Evolutionary conservation across 2,329 filamentous ascomycete species (phyloP).

Genomic region (Akanthomyces muscarius): DNA sequence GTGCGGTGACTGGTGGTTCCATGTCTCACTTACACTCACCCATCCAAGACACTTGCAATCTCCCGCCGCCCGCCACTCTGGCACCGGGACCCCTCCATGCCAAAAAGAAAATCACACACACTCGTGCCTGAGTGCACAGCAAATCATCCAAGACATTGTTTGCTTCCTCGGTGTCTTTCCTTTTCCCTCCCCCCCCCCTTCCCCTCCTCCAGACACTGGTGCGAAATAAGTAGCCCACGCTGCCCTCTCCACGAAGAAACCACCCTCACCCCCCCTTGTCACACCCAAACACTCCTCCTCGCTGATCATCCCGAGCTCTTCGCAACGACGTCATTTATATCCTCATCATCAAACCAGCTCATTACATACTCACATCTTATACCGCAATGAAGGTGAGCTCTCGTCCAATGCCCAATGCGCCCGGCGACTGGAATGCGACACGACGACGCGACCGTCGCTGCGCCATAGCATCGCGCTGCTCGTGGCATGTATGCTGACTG

Average conservation of each 20-base stretch:
- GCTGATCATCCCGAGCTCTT: neutral
- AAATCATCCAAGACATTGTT: neutral
- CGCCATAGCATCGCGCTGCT: neutral
- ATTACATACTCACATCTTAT: too few relatives aligned
- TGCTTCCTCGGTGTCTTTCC: neutral
- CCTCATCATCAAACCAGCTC: too few relatives aligned
- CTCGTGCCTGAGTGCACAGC: neutral
- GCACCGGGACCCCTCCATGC: neutral
- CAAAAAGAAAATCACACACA: too few relatives aligned
- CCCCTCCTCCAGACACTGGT: too few relatives aligned
- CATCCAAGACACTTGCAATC: constrained; percentile 10
- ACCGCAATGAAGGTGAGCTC: constrained; percentile 15
- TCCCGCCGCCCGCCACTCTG: neutral
- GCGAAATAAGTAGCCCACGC: too few relatives aligned
- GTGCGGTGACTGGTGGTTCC: neutral
- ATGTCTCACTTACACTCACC: neutral
- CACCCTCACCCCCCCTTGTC: neutral
- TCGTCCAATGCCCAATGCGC: neutral
- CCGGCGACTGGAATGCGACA: neutral
- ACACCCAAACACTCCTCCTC: neutral
- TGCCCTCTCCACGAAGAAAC: too few relatives aligned
- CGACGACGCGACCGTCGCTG: neutral
- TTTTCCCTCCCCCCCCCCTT: neutral
- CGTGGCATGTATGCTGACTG: neutral
- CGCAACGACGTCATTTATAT: too few relatives aligned